phyloP scores from a whole-genome alignment of 2,329 filamentous ascomycete species.

The Sporothrix protearum region DNA sequence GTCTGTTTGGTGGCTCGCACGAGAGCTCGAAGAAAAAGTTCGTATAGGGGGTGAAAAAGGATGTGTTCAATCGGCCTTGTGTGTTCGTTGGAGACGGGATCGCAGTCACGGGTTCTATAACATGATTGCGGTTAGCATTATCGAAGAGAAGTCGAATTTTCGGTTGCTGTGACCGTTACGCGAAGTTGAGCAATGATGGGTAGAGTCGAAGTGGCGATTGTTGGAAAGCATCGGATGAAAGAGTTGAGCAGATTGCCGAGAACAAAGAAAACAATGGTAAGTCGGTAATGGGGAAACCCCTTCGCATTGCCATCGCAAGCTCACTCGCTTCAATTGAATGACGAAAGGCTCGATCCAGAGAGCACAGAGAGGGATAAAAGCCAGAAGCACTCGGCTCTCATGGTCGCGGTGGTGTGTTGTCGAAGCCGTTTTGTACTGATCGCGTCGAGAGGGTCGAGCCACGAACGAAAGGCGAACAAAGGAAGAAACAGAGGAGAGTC shows the following conservation, averaged over 20 bases:
- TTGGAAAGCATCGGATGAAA: background rate
- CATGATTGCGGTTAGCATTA: background rate
- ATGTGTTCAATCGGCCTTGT: background rate
- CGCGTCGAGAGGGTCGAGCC: background rate
- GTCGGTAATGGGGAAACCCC: background rate
- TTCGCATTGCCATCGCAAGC: background rate
- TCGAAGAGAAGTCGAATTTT: background rate
- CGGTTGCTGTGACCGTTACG: background rate
- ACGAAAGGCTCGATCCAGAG: background rate
- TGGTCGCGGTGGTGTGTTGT: background rate
- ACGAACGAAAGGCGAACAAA: background rate
- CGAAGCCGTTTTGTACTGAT: background rate
- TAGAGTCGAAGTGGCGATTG: background rate
- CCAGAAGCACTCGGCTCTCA: background rate
- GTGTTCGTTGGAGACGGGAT: background rate
- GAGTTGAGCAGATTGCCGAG: background rate
- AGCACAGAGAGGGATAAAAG: background rate
- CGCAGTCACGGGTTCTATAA: background rate
- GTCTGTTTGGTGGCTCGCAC: conserved; percentile 39
- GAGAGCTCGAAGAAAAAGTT: background rate
- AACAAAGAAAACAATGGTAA: background rate
- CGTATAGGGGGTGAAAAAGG: background rate
- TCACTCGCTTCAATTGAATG: background rate
- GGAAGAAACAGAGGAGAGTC: background rate
- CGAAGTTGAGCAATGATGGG: background rate